Percentiles rank a stretch among this genome's conserved stretches.
Conservation (phyloP, 177 flowering plant genomes). For the Vitis hybrid region DNA sequence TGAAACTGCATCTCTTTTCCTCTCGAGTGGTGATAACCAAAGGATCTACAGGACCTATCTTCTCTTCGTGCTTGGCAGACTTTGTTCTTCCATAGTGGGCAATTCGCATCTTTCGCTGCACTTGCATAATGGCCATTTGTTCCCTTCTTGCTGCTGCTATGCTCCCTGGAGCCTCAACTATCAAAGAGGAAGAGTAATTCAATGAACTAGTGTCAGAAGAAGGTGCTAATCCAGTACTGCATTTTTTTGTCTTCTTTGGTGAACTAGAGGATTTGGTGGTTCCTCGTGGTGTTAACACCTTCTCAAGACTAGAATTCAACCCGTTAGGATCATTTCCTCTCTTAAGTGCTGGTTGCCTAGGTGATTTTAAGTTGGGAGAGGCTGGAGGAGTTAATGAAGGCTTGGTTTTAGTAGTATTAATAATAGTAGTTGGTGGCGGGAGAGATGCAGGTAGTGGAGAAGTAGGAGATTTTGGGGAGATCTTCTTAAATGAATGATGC, state of each 20-base stretch:
- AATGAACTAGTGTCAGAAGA: constrained; percentile 14
- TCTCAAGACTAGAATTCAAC: constrained; percentile 41
- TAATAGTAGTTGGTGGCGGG: neutral
- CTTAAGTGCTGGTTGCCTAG: constrained; percentile 38
- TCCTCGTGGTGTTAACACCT: constrained; percentile 24
- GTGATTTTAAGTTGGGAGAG: constrained; percentile 52
- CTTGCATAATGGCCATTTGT: constrained; percentile 65
- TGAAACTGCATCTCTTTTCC: constrained; percentile 76
- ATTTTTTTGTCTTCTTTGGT: constrained; percentile 48
- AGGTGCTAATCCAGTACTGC: constrained; percentile 5
- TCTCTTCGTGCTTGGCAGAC: constrained; percentile 43
- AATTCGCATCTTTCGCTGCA: constrained; percentile 68
- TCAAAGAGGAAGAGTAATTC: constrained; percentile 40
- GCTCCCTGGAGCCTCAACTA: constrained; percentile 72
- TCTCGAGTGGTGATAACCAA: constrained; percentile 22
- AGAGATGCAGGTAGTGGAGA: constrained; percentile 4
- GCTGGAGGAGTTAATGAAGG: constrained; percentile 31
- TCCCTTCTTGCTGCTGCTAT: constrained; percentile 85
- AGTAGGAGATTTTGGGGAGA: constrained; percentile 27
- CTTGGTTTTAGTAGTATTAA: constrained; percentile 10
- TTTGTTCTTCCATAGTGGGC: constrained; percentile 89
- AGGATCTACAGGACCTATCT: constrained; percentile 28
- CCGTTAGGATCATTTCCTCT: constrained; percentile 42
- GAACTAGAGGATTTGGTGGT: constrained; percentile 16
- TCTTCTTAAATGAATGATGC: constrained; percentile 41